A percentile compares a stretch with the other conserved stretches of the same genome.
These are phyloP conservation scores for Xerocomellus chrysenteron DNA, from an alignment of 768 basidiomycete genomes.

Conservation along the genomic window DNA sequence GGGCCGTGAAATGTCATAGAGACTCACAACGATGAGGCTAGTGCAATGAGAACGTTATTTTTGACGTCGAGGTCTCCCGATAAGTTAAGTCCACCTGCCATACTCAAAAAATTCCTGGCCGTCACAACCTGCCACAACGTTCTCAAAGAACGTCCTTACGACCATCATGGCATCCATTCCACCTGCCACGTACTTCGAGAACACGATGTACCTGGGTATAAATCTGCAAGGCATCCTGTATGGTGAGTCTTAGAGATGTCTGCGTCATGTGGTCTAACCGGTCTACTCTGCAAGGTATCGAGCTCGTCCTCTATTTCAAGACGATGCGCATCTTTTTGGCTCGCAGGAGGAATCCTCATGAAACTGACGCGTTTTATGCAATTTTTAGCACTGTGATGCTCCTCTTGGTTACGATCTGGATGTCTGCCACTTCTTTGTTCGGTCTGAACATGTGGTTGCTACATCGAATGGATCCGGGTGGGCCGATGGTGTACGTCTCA, in stretches of 20 bases:
- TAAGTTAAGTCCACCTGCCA: too few species aligned
- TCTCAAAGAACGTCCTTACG: too few species aligned
- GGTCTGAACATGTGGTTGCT: constrained; percentile 34
- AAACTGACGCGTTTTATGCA: constrained; percentile 9
- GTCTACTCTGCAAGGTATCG: constrained; percentile 4
- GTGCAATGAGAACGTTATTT: too few species aligned
- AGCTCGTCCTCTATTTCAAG: constrained; percentile 12
- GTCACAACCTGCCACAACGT: too few species aligned
- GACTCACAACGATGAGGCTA: too few species aligned
- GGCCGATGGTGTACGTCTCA: constrained; percentile 20
- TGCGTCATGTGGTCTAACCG: too few species aligned
- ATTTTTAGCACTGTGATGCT: constrained; percentile 15
- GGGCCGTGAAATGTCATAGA: too few species aligned
- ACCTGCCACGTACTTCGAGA: neutral
- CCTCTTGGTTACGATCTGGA: constrained; percentile 27
- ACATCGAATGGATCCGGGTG: constrained; percentile 31
- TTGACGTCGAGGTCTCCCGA: too few species aligned
- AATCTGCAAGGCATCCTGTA: constrained; percentile 14
- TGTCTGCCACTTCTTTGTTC: constrained; percentile 7
- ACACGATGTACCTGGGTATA: constrained; percentile 5
- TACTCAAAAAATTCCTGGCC: too few species aligned
- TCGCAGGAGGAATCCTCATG: neutral
- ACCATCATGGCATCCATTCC: neutral
- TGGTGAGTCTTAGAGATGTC: neutral
- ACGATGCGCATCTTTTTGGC: constrained; percentile 7